Percentiles rank a stretch among this genome's conserved stretches.
Conservation (phyloP, 2,329 filamentous ascomycete genomes). For the Aspergillus melleus region DNA sequence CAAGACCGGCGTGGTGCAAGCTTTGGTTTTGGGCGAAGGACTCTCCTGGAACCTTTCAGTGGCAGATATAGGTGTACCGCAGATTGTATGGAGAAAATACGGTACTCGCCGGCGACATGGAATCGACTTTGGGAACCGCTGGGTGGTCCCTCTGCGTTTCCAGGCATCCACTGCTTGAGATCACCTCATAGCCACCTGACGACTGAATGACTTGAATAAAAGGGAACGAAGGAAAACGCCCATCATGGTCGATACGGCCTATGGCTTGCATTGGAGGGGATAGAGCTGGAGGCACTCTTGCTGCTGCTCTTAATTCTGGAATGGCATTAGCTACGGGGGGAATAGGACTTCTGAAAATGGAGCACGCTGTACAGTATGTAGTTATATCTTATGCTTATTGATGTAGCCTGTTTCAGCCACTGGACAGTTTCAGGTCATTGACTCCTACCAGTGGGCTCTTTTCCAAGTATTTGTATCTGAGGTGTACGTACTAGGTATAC, state of each 20-base stretch:
- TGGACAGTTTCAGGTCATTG: not conserved
- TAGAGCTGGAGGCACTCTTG: not conserved
- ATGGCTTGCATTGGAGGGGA: not conserved
- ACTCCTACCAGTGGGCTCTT: not conserved
- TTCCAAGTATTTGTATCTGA: no score
- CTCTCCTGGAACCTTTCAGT: slow-evolving; percentile 73
- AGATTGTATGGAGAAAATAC: slow-evolving; percentile 80
- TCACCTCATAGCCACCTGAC: not conserved
- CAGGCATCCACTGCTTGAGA: slow-evolving; percentile 31
- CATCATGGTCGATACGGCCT: not conserved
- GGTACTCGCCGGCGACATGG: slow-evolving; percentile 78
- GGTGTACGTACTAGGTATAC: no score
- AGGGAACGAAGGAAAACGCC: not conserved
- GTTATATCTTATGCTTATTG: not conserved
- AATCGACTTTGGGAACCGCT: slow-evolving; percentile 83
- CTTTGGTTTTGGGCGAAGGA: slow-evolving; percentile 63
- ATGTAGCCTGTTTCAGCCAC: not conserved
- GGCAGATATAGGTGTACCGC: slow-evolving; percentile 81
- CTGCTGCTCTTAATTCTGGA: not conserved
- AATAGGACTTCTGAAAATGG: not conserved
- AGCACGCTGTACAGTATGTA: slow-evolving; percentile 5
- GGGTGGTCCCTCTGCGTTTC: slow-evolving; percentile 72
- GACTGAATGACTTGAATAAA: not conserved
- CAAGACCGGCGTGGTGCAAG: slow-evolving; percentile 78
- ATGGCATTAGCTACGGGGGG: not conserved